phyloP scores from a whole-genome alignment of 1,139 yeast species.

The Scheffersomyces stambukii region DNA sequence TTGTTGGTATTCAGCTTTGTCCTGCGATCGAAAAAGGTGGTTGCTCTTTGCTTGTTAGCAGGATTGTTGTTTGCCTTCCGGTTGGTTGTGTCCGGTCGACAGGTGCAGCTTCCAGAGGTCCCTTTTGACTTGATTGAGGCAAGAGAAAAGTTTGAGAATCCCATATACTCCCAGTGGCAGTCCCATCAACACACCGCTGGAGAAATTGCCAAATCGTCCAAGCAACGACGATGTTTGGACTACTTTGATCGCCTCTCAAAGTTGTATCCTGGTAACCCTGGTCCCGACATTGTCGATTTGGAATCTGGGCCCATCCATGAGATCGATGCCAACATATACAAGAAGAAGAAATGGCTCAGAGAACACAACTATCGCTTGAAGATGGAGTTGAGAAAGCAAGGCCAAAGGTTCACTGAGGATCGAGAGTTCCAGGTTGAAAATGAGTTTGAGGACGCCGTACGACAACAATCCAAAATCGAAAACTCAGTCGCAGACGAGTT shows the following conservation, averaged over 20 bases:
- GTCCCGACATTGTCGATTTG: conserved; percentile 10
- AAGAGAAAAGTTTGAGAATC: conserved; percentile 12
- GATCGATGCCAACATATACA: conserved; percentile 20
- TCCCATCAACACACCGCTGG: conserved; percentile 1
- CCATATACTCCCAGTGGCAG: conserved; percentile 12
- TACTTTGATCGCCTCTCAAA: conserved; percentile 13
- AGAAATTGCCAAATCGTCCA: background rate
- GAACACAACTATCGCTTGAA: no score
- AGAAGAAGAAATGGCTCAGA: conserved; percentile 24
- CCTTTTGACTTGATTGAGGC: conserved; percentile 8
- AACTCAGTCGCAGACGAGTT: conserved; percentile 17
- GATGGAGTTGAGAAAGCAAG: conserved; percentile 12
- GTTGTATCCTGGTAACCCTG: conserved; percentile 3
- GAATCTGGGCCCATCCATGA: conserved; percentile 14
- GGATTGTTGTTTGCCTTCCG: no score
- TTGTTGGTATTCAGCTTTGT: no score
- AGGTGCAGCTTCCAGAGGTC: conserved; percentile 1
- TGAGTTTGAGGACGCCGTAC: conserved; percentile 10
- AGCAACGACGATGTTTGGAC: conserved; percentile 13
- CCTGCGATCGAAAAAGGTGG: no score
- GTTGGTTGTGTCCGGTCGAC: no score
- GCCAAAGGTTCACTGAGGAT: conserved; percentile 10
- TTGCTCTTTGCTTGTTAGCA: no score
- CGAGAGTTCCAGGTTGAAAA: conserved; percentile 8
- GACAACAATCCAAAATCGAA: conserved; percentile 19